phyloP scores from a whole-genome alignment of 2,329 filamentous ascomycete species.

The Endoconidiophora polonica region DNA sequence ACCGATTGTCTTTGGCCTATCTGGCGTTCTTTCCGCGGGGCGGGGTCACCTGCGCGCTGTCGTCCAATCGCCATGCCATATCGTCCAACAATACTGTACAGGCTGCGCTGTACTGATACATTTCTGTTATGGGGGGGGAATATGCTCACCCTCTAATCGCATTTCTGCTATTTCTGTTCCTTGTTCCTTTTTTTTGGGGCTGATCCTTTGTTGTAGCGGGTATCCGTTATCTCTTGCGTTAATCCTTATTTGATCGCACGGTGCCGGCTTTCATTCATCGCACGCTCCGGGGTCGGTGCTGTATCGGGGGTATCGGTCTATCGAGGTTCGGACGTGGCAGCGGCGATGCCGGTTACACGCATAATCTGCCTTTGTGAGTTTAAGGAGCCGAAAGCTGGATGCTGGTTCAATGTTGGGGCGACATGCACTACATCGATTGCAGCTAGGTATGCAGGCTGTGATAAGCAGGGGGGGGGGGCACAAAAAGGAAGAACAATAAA shows the following conservation, averaged over 20 bases:
- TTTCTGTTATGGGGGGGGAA: neutral
- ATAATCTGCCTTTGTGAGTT: neutral
- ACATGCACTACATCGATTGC: too few relatives aligned
- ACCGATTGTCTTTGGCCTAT: conserved; percentile 6
- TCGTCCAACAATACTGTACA: neutral
- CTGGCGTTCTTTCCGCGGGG: conserved; percentile 9
- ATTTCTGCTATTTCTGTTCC: neutral
- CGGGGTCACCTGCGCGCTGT: conserved; percentile 5
- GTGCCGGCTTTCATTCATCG: neutral
- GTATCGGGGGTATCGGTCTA: conserved; percentile 5
- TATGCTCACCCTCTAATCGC: conserved; percentile 7
- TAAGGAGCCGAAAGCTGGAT: neutral
- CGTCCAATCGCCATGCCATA: conserved; percentile 5
- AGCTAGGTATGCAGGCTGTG: too few relatives aligned
- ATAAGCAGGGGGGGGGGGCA: too few relatives aligned
- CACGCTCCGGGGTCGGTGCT: neutral
- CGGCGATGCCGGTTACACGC: neutral
- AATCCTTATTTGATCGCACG: neutral
- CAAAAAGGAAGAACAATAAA: too few relatives aligned
- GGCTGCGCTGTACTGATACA: neutral
- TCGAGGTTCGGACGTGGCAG: neutral
- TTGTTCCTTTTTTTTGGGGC: neutral
- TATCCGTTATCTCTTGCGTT: too few relatives aligned
- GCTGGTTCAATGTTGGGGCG: too few relatives aligned
- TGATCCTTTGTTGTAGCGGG: neutral